Base-by-base conservation (phyloP, 148 eudicot species). In the Persicaria tinctoria region DNA sequence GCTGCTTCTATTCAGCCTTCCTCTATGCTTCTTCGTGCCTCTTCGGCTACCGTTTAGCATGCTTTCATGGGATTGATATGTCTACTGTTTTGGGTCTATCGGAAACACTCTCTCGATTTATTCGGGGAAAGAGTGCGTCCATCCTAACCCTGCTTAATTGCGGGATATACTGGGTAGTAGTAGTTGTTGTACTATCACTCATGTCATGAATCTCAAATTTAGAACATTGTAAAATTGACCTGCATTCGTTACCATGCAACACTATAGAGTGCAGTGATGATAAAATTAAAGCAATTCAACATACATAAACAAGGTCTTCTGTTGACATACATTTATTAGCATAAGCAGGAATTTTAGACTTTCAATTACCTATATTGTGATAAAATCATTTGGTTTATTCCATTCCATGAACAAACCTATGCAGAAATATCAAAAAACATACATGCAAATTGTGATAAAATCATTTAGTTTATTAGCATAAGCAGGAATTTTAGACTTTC, bases 211-310 rank as follows among this genome's bases (percentile, higher is more conserved):
- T 12, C 68, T 27, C 13, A 60, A 60, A 27, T 23, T 23, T 60
- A 60, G 44, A 38, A 60, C 13, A 9, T 5, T 60, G 14, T 8
- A 41, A 60, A 60, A 23, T 60, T 27, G 38, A 57, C 11, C 32
- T 20, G 23, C 68, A 60, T 18, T 23, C 1, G 44, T 60, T 60
- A 60, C 44, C 68, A 60, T 60, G 27, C 27, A 32, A 32, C 4
- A 27, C 41, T 23, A 60, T 60, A 60, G 14, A 9, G 13, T 60
- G 14, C 23, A 53, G 56, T 14, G 5, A 4, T 3, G 16, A 12
- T 53, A 53, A 13, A 4, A 53, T 53, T 53, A 8, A 53, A 60
- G 68, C 68, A 60, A 27, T 60, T 60, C 68, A 60, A 60, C 68
- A 60, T 4, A 60, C 18, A 60, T 38, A 23, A 23, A 60, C 63